Base-by-base conservation (phyloP, 768 basidiomycete genomes). In the Suillus lakei region DNA sequence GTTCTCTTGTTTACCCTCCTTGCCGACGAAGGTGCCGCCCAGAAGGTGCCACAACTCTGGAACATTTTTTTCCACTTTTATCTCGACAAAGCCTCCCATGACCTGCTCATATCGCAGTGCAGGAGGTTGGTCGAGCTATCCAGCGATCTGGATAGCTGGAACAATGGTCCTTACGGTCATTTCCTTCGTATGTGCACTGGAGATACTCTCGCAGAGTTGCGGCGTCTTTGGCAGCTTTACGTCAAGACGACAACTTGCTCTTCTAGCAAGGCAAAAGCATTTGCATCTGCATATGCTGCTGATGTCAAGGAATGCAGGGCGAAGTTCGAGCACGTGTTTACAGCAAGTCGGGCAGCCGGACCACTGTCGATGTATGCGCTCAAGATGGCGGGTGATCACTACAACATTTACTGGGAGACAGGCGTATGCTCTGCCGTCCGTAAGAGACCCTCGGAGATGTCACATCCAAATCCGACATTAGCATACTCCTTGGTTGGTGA, bases 11-110 rank as follows among this genome's bases (percentile, higher is more conserved):
- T 76, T 63, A 72, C 75, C 7, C 67, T 77, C 36, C 63, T 76
- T 56, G 73, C 70, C 3, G 75, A 76, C 48, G 62, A 70, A 15
- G 68, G 64, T 0, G 68, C 67, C 59, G 67, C 62, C 60, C 54
- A 67, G 3, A 69, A 28, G 32, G 26, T 66, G 2, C 64, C 76
- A 3, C 61, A 60, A 44, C 60, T 76, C 28, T 77, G 75, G 76
- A 75, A 77, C 38, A 73, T 76, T 39, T 72, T 76, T 41, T 77
- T 76, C 65, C 76, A 76, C 61, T 56, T 76, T 32, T 9, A 67
- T 38, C 58, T 76, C 59, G 75, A 76, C 59, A 64, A 67, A 53
- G 67, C 56, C 2, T 73, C 76, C 1, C 59, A 70, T 0, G 60
- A 70, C 23, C 43, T 77, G 30, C 75, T 76, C 60, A 43, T 69